phyloP scores from a whole-genome alignment of 352 stramenopile genomes.

The Blastocystis sp. region DNA sequence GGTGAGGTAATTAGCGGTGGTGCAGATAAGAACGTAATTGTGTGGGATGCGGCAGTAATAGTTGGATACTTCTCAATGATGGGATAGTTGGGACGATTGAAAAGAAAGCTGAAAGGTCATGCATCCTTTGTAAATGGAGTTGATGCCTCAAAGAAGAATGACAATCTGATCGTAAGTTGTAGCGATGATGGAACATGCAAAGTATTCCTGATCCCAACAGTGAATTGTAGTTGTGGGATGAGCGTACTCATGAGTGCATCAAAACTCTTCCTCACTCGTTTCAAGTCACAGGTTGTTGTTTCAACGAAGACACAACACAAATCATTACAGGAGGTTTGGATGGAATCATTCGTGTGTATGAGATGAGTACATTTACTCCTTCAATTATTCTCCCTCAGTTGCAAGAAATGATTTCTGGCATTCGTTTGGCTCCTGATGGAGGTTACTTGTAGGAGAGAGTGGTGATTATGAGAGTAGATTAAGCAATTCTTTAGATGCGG shows the following conservation, averaged over 20 bases:
- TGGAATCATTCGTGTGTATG: conserved; percentile 65
- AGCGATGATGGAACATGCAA: conserved; percentile 76
- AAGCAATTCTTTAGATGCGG: conserved; percentile 30
- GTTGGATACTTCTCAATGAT: background rate
- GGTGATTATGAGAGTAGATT: background rate
- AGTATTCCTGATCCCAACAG: background rate
- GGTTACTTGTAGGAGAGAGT: conserved; percentile 37
- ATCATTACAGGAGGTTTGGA: conserved; percentile 76
- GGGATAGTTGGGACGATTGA: conserved; percentile 65
- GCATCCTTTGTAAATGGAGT: conserved; percentile 75
- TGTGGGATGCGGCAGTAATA: conserved; percentile 72
- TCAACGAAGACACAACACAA: conserved; percentile 72
- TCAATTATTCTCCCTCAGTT: conserved; percentile 48
- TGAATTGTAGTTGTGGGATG: conserved; percentile 71
- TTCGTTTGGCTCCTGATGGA: conserved; percentile 31
- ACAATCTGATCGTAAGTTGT: conserved; percentile 74
- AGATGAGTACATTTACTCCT: conserved; percentile 49
- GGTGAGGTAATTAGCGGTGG: conserved; percentile 72
- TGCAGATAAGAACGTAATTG: conserved; percentile 75
- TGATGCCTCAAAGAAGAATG: conserved; percentile 74
- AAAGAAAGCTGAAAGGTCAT: conserved; percentile 76
- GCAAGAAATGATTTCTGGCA: conserved; percentile 42
- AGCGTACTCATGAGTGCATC: conserved; percentile 71
- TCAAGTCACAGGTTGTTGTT: conserved; percentile 76
- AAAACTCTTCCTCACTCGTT: conserved; percentile 76